A percentile compares a stretch with the other conserved stretches of the same genome.
Evolutionary conservation across 257 asterid species (phyloP).

Genomic region (Solanum pennellii): DNA sequence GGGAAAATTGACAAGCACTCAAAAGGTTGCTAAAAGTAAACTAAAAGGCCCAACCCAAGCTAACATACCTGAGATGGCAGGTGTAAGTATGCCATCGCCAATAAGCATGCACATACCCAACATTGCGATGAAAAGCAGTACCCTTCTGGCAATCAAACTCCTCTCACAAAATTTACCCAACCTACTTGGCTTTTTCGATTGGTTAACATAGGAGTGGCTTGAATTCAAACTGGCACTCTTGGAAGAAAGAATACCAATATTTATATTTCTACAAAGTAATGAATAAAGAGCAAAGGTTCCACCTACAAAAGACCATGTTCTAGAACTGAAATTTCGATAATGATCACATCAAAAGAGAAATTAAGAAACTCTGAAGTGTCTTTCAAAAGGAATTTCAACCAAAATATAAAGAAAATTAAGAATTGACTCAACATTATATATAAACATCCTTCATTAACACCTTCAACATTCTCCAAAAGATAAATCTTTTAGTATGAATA

Average conservation of each 20-base stretch:
- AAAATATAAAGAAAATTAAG: not conserved
- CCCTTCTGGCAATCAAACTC: constrained; percentile 30
- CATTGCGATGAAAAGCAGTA: constrained; percentile 34
- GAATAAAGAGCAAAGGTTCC: constrained; percentile 63
- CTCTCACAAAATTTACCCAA: constrained; percentile 30
- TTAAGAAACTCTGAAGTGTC: not conserved
- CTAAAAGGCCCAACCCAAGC: not conserved
- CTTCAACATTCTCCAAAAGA: not conserved
- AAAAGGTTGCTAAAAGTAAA: not conserved
- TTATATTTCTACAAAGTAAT: constrained; percentile 42
- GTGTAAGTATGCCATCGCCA: constrained; percentile 67
- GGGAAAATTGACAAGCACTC: not conserved
- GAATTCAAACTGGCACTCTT: constrained; percentile 5
- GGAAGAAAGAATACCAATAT: constrained; percentile 26
- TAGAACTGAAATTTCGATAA: not conserved
- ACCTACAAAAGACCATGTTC: constrained; percentile 16
- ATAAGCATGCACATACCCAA: constrained; percentile 62
- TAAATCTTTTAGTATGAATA: not conserved
- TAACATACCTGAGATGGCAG: constrained; percentile 57
- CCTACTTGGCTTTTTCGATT: constrained; percentile 8
- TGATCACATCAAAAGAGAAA: not conserved
- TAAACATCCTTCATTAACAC: not conserved
- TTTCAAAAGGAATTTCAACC: not conserved
- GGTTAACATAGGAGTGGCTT: not conserved
- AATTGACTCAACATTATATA: not conserved